Conservation (phyloP, 1,284 basidiomycete species). For the Moesziomyces sp. region DNA sequence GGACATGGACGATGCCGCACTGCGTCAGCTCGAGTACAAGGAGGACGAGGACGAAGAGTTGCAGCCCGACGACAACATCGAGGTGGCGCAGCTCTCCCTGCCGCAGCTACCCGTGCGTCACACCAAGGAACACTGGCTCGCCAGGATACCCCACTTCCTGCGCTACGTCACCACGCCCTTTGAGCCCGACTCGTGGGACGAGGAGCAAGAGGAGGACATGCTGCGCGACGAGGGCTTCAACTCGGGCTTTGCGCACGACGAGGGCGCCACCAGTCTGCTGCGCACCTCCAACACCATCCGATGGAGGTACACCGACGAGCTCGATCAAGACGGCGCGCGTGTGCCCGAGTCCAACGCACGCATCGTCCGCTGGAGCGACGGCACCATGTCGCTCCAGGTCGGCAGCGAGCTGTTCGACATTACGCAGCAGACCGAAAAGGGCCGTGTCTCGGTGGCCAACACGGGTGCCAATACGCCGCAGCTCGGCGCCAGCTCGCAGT, state of each 20-base stretch:
- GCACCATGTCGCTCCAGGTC: constrained; percentile 82
- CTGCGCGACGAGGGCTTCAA: constrained; percentile 71
- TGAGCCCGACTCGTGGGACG: constrained; percentile 55
- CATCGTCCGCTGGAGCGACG: constrained; percentile 90
- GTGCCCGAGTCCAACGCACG: constrained; percentile 85
- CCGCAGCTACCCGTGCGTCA: constrained; percentile 58
- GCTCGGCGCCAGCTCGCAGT: constrained; percentile 17
- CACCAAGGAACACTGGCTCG: constrained; percentile 63
- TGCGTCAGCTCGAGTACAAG: constrained; percentile 66
- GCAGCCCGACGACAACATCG: constrained; percentile 74
- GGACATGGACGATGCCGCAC: constrained; percentile 42
- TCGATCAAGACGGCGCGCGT: constrained; percentile 75
- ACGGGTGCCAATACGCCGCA: constrained; percentile 50
- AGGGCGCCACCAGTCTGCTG: constrained; percentile 68
- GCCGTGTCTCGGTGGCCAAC: constrained; percentile 35
- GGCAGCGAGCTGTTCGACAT: constrained; percentile 91
- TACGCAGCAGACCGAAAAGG: constrained; percentile 52
- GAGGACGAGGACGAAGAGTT: constrained; percentile 69
- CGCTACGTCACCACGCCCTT: constrained; percentile 57
- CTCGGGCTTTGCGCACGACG: constrained; percentile 65
- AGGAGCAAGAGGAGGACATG: constrained; percentile 55
- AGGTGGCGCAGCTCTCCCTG: constrained; percentile 68
- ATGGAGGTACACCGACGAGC: constrained; percentile 83
- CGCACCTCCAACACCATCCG: constrained; percentile 89
- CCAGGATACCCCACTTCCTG: constrained; percentile 65